Evolutionary conservation across 768 basidiomycete genomes (phyloP).

Genomic region (Pleurotus tuoliensis): DNA sequence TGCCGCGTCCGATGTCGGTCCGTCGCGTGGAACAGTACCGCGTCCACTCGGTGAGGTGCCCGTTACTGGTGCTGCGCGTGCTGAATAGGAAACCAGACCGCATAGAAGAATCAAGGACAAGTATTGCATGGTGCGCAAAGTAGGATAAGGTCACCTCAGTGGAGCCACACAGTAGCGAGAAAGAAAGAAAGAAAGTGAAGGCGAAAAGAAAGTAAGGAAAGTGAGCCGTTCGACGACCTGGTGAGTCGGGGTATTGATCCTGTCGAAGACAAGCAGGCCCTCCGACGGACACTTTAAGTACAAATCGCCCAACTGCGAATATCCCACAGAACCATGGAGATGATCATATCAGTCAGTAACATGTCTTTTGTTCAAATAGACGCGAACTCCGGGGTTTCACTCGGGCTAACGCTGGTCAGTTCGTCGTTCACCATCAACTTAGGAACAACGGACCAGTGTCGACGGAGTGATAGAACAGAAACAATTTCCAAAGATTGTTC

Average conservation of each 20-base stretch:
- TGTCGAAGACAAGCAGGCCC: too few species aligned
- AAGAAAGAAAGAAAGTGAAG: not conserved
- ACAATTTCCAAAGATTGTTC: too few species aligned
- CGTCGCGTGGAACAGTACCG: not conserved
- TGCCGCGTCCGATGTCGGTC: not conserved
- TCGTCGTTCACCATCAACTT: too few species aligned
- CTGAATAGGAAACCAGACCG: not conserved
- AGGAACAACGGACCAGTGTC: too few species aligned
- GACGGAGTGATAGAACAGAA: too few species aligned
- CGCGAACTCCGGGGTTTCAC: too few species aligned
- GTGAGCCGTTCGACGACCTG: conserved; percentile 3
- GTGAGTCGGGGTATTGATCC: not conserved
- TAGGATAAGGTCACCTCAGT: not conserved
- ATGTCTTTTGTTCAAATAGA: too few species aligned
- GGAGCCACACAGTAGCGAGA: conserved; percentile 3
- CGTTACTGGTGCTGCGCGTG: not conserved
- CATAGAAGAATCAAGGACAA: not conserved
- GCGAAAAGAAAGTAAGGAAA: not conserved
- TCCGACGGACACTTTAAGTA: not conserved
- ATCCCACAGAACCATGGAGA: not conserved
- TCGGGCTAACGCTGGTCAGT: too few species aligned
- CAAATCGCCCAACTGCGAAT: not conserved
- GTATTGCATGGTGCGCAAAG: not conserved
- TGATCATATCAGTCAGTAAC: not conserved
- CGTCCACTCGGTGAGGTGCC: not conserved